Evolutionary conservation across 495 filamentous ascomycete species (phyloP).

Genomic region (Chaetomidium leptoderma): DNA sequence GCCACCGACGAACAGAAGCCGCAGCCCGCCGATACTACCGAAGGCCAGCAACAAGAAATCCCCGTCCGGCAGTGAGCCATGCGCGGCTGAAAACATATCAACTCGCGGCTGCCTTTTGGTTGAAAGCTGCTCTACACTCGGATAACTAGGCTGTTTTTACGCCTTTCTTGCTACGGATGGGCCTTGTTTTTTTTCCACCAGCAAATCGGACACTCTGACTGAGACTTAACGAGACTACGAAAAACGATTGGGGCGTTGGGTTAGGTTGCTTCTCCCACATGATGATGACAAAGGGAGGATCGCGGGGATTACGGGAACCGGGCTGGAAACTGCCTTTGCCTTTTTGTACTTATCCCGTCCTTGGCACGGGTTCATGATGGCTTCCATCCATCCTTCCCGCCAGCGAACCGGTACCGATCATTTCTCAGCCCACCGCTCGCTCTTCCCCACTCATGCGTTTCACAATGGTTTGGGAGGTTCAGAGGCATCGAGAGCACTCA

Average conservation of each 20-base stretch:
- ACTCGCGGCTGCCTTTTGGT: neutral
- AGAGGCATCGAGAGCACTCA: neutral
- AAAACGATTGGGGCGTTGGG: slow-evolving; percentile 17
- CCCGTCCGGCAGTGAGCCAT: slow-evolving; percentile 54
- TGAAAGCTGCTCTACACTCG: neutral
- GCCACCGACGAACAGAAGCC: slow-evolving; percentile 1
- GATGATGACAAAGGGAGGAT: slow-evolving; percentile 11
- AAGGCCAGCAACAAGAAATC: slow-evolving; percentile 51
- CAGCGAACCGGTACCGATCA: neutral
- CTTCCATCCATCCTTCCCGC: neutral
- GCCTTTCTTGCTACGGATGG: neutral
- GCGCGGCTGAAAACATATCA: neutral
- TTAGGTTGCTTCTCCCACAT: slow-evolving; percentile 6
- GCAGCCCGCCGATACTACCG: slow-evolving; percentile 11
- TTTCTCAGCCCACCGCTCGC: neutral
- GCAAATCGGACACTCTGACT: neutral
- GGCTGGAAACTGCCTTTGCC: neutral
- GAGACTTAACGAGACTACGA: slow-evolving; percentile 14
- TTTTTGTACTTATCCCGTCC: neutral
- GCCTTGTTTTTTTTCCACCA: neutral
- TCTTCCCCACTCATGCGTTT: neutral
- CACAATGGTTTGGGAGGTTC: neutral
- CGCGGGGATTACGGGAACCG: neutral
- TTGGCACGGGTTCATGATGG: neutral
- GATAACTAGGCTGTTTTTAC: neutral